Evolutionary conservation across 1,284 basidiomycete species (phyloP).

Genomic region (Coniferiporia weirii): DNA sequence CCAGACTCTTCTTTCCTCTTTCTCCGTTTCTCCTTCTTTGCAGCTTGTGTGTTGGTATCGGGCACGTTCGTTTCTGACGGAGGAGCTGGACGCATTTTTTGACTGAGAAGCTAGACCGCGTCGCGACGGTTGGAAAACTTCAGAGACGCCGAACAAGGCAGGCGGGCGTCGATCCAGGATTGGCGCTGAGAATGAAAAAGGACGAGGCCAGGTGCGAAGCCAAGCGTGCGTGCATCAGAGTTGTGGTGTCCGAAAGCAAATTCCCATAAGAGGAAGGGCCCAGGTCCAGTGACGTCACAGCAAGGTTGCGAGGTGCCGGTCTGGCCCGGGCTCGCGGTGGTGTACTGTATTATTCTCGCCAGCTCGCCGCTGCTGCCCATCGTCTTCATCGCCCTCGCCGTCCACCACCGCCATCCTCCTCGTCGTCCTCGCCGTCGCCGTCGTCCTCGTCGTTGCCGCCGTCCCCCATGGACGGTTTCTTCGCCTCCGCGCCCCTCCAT

Average conservation of each 20-base stretch:
- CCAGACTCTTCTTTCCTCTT: constrained; percentile 25
- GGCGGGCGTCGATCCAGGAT: too few relatives aligned
- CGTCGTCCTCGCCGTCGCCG: background rate
- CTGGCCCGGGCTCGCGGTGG: background rate
- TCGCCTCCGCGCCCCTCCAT: constrained; percentile 15
- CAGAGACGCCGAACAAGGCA: too few relatives aligned
- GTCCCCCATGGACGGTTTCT: constrained; percentile 21
- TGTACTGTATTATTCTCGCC: background rate
- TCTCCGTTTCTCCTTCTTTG: constrained; percentile 21
- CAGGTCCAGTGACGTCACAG: background rate
- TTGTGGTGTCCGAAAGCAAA: background rate
- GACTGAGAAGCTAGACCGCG: too few relatives aligned
- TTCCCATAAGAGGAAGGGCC: background rate
- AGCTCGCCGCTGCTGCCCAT: background rate
- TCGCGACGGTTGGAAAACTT: too few relatives aligned
- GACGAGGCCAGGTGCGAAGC: background rate
- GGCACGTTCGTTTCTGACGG: background rate
- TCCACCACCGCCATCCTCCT: background rate
- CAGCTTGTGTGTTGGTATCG: background rate
- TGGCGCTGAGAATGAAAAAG: too few relatives aligned
- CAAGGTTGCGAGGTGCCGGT: background rate
- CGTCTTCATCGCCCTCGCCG: background rate
- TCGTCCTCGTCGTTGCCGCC: background rate
- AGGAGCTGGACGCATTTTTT: background rate
- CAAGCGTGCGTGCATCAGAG: background rate